phyloP scores from a whole-genome alignment of 2,329 filamentous ascomycete genomes.

The Ophiostoma sp. region DNA sequence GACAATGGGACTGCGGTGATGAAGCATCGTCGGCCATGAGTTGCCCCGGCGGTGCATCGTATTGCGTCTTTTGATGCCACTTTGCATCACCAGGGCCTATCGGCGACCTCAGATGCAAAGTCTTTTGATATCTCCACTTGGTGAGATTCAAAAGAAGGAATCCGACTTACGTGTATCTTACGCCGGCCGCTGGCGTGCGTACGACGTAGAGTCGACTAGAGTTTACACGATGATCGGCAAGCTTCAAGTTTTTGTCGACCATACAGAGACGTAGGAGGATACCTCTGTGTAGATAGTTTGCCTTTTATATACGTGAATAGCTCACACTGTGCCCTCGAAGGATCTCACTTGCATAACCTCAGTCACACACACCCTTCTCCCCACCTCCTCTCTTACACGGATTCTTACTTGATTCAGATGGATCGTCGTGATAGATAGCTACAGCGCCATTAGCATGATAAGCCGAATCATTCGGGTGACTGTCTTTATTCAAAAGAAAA shows the following conservation, averaged over 20 bases:
- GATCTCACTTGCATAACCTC: conserved; percentile 1
- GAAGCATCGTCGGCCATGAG: not conserved
- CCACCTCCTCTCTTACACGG: not conserved
- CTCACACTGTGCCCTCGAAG: not conserved
- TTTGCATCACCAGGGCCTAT: conserved; percentile 2
- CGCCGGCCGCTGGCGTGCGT: not conserved
- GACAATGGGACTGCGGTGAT: not conserved
- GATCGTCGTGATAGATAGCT: not conserved
- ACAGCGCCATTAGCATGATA: not conserved
- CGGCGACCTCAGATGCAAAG: not conserved
- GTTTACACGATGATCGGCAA: not conserved
- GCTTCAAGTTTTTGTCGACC: not conserved
- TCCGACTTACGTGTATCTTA: conserved; percentile 6
- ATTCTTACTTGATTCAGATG: not conserved
- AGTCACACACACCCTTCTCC: not conserved
- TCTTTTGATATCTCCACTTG: not conserved
- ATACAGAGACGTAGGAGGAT: not conserved
- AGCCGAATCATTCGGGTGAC: not conserved
- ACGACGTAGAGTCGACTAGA: not conserved
- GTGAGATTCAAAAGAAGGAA: not conserved
- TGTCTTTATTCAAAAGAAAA: not conserved
- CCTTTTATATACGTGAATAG: not conserved
- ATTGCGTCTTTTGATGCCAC: not conserved
- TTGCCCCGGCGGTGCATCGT: not conserved
- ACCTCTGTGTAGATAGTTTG: not conserved